phyloP scores from a whole-genome alignment of 2,329 filamentous ascomycete species.

The Venturia aucupariae region DNA sequence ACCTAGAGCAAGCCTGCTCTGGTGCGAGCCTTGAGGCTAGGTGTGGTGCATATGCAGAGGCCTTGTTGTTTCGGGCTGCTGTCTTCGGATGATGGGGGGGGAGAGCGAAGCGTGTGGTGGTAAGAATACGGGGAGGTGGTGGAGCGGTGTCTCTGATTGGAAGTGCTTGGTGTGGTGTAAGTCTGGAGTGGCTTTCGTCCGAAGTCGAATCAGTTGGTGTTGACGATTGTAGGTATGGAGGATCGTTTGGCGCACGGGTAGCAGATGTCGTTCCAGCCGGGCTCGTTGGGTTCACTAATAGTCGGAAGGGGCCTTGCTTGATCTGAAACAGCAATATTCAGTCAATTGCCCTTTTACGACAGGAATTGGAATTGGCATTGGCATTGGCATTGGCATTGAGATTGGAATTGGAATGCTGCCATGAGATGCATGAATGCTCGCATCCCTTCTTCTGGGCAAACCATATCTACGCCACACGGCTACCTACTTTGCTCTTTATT shows the following conservation, averaged over 20 bases:
- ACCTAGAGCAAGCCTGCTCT: neutral
- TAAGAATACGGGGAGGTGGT: neutral
- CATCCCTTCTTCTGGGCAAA: neutral
- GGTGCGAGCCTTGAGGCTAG: neutral
- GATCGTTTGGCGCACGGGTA: too few species aligned
- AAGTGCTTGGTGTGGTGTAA: neutral
- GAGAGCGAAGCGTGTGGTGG: neutral
- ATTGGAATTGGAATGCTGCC: neutral
- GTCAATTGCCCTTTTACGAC: neutral
- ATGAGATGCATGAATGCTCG: neutral
- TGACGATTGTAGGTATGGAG: neutral
- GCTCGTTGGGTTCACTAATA: neutral
- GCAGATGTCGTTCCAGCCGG: neutral
- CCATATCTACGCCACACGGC: conserved; percentile 1
- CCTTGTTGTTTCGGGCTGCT: neutral
- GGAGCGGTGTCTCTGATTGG: neutral
- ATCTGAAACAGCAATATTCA: neutral
- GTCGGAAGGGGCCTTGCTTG: neutral
- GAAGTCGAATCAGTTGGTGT: neutral
- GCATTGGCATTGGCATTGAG: neutral
- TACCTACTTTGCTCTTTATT: neutral
- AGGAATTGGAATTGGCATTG: neutral
- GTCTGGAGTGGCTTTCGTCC: neutral
- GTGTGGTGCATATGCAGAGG: conserved; percentile 7
- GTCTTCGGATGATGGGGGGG: neutral